Evolutionary conservation across 1,139 yeast species (phyloP).

Genomic region (Zygoascus sp.): DNA sequence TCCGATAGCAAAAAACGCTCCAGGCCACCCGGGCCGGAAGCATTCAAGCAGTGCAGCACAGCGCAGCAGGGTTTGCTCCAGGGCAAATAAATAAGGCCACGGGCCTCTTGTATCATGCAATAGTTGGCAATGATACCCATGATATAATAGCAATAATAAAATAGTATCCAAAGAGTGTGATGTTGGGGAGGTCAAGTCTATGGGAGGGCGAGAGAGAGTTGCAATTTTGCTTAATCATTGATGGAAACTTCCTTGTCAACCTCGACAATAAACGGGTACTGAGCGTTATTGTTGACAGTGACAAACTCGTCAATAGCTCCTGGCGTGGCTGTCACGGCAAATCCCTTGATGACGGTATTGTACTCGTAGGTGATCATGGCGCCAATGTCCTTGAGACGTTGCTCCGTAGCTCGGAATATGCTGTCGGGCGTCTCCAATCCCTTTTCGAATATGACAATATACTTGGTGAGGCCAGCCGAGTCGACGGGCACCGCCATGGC

Average conservation of each 20-base stretch:
- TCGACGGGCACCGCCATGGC: constrained; percentile 7
- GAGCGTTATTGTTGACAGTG: constrained; percentile 24
- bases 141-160: no score
- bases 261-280: constrained; percentile 40
- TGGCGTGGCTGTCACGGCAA: constrained; percentile 36
- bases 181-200: neutral
- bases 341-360: constrained; percentile 39
- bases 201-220: neutral
- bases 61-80: no score
- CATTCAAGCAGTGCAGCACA: no score
- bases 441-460: constrained; percentile 34
- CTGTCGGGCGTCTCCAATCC: constrained; percentile 35
- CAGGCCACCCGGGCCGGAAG: no score
- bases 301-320: constrained; percentile 28
- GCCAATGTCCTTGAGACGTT: constrained; percentile 34
- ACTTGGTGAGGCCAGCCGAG: constrained; percentile 20
- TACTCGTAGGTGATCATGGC: constrained; percentile 41
- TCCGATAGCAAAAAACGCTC: no score
- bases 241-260: constrained; percentile 34
- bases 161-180: neutral
- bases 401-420: constrained; percentile 32
- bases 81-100: no score
- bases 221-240: neutral
- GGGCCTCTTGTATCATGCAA: no score
- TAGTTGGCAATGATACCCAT: no score